These are phyloP conservation scores for Termitomyces sp. DNA, from an alignment of 768 basidiomycete genomes.

Conservation along the genomic window DNA sequence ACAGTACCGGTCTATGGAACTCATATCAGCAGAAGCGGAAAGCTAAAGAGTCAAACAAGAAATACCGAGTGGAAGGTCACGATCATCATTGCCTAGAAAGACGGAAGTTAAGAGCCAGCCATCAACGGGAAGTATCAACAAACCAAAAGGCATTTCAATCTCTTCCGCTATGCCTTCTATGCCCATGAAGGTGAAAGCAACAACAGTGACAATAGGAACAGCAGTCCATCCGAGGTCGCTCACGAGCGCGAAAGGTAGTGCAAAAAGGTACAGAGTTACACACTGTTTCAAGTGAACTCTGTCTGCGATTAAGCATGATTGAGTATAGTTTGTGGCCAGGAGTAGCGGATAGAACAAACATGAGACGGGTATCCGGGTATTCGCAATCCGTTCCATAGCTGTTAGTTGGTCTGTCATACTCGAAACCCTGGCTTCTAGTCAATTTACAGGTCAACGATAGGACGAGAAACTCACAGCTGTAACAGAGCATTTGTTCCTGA, in stretches of 20 bases:
- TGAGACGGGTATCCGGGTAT: conserved; percentile 76
- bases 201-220: conserved; percentile 79
- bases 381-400: conserved; percentile 86
- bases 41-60: neutral
- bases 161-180: conserved; percentile 95
- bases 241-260: conserved; percentile 83
- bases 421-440: conserved; percentile 45
- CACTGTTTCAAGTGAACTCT: conserved; percentile 93
- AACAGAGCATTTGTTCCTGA: conserved; percentile 75
- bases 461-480: conserved; percentile 39
- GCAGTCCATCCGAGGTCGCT: conserved; percentile 79
- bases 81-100: conserved; percentile 47
- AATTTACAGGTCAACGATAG: neutral
- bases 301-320: conserved; percentile 35
- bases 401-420: conserved; percentile 82
- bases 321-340: neutral
- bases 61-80: conserved; percentile 71
- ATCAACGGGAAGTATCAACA: conserved; percentile 11
- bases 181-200: conserved; percentile 89
- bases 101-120: neutral
- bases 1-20: conserved; percentile 66
- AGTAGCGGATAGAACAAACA: conserved; percentile 30
- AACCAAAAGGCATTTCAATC: conserved; percentile 94
- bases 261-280: conserved; percentile 88
- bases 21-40: neutral